phyloP scores from a whole-genome alignment of 2,329 filamentous ascomycete species.

The Alternaria panax region DNA sequence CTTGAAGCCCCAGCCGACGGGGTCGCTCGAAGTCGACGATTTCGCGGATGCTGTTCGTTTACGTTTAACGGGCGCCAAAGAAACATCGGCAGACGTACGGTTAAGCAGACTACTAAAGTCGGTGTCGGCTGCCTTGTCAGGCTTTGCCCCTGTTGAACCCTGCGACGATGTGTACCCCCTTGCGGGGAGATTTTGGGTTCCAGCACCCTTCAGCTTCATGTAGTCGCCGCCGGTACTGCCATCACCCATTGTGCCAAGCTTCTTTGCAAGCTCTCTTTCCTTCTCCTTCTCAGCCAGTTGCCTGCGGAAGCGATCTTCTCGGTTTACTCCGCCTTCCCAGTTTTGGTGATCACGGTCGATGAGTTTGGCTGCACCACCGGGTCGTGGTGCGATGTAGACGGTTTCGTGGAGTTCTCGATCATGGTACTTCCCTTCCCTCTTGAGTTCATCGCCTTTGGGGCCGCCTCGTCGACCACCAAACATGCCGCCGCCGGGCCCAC shows the following conservation, averaged over 20 bases:
- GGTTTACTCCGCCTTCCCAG: slow-evolving; percentile 60
- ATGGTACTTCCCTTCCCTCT: slow-evolving; percentile 54
- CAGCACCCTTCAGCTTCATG: slow-evolving; percentile 58
- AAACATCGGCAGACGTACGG: slow-evolving; percentile 53
- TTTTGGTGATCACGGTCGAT: slow-evolving; percentile 67
- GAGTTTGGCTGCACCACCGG: slow-evolving; percentile 64
- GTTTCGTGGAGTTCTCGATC: slow-evolving; percentile 65
- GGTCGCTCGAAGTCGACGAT: slow-evolving; percentile 39
- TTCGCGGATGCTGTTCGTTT: slow-evolving; percentile 46
- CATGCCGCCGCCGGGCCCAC: slow-evolving; percentile 41
- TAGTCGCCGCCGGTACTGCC: slow-evolving; percentile 73
- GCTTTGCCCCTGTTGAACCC: slow-evolving; percentile 22
- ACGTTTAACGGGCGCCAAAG: slow-evolving; percentile 55
- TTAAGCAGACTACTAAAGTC: slow-evolving; percentile 55
- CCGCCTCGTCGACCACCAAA: slow-evolving; percentile 37
- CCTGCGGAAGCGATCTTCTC: slow-evolving; percentile 71
- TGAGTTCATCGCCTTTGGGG: slow-evolving; percentile 37
- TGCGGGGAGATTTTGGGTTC: slow-evolving; percentile 28
- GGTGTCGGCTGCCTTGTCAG: slow-evolving; percentile 24
- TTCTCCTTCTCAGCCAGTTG: slow-evolving; percentile 72
- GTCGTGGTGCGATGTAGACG: slow-evolving; percentile 53
- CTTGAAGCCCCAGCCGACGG: slow-evolving; percentile 59
- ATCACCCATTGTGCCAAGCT: slow-evolving; percentile 68
- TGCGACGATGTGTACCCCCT: slow-evolving; percentile 24
- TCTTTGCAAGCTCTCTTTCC: slow-evolving; percentile 75